Base-by-base conservation (phyloP, 345 rosid genomes). In the Hibiscus trionum region DNA sequence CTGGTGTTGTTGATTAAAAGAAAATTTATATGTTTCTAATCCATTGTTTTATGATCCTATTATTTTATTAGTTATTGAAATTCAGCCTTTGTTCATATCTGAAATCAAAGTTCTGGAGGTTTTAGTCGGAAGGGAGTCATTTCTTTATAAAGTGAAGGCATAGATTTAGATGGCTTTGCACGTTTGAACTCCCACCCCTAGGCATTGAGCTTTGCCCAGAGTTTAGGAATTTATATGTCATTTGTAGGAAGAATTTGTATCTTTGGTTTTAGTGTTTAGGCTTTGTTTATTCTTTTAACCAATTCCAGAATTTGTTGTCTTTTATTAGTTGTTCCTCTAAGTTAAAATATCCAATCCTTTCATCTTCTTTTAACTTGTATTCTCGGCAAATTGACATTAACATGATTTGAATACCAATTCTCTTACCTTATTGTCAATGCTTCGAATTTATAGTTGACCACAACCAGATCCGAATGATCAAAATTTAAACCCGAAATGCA, bases 161-260 rank as follows among this genome's bases (percentile, higher is more conserved):
- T 49, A 16, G 37, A 76, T 66, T 47, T 63, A 3, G 35, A 58
- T 66, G 61, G 19, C 60, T 63, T 29, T 63, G 35, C 50, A 63
- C 49, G 17, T 37, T 8, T 63, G 24, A 39, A 1, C 50, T 11
- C 27, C 50, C 47, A 62, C 49, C 26, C 15, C 26, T 7, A 16
- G 11, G 39, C 29, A 29, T 61, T 17, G 11, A 61, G 35, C 46
- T 61, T 61, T 61, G 17, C 12, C 12, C 0, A 35, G 11, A 37
- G 19, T 29, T 29, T 29, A 29, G 64, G 64, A 60, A 29, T 60
- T 6, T 60, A 9, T 6, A 15, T 29, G 17, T 60, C 64, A 29
- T 60, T 29, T 60, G 42, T 3, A 61, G 65, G 27, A 37, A 62
- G 26, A 61, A 62, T 16, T 27, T 7, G 11, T 21, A 21, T 21